phyloP scores from a whole-genome alignment of 495 filamentous ascomycete species.

The Talaromyces adpressus region DNA sequence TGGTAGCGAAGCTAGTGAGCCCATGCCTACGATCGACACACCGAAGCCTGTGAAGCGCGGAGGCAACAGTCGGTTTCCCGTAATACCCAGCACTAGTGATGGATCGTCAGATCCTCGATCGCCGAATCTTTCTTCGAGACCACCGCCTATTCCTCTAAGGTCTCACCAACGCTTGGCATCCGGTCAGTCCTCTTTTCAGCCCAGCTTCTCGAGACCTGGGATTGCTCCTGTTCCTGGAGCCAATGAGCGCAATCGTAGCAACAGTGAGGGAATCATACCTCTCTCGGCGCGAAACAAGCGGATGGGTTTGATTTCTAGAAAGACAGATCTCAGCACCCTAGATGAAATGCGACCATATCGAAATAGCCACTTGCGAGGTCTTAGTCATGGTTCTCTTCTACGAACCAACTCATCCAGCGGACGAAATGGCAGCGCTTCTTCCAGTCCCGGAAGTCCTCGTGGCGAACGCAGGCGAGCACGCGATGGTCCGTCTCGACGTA shows the following conservation, averaged over 20 bases:
- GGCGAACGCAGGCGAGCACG: constrained; percentile 44
- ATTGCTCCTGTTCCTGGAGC: constrained; percentile 53
- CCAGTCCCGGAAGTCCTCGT: constrained; percentile 50
- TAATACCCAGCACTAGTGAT: constrained; percentile 60
- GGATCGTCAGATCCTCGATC: constrained; percentile 47
- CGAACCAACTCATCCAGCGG: constrained; percentile 41
- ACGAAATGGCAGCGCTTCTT: constrained; percentile 42
- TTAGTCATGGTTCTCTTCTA: constrained; percentile 75
- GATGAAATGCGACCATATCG: constrained; percentile 67
- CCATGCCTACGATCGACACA: constrained; percentile 47
- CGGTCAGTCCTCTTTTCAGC: constrained; percentile 73
- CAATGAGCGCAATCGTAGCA: constrained; percentile 81
- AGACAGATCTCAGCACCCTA: constrained; percentile 65
- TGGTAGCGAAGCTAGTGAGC: constrained; percentile 51
- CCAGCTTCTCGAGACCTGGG: constrained; percentile 56
- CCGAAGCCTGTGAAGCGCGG: constrained; percentile 69
- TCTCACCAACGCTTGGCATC: constrained; percentile 76
- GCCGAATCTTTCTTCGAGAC: constrained; percentile 51
- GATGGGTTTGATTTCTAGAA: constrained; percentile 77
- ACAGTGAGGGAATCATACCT: constrained; percentile 76
- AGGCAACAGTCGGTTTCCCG: constrained; percentile 73
- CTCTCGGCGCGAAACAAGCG: constrained; percentile 57
- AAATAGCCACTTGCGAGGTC: constrained; percentile 73
- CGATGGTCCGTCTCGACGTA: constrained; percentile 59
- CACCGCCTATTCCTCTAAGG: constrained; percentile 65